These are phyloP conservation scores for Ciborinia camelliae DNA, from an alignment of 2,329 filamentous ascomycete genomes.

Conservation along the genomic window DNA sequence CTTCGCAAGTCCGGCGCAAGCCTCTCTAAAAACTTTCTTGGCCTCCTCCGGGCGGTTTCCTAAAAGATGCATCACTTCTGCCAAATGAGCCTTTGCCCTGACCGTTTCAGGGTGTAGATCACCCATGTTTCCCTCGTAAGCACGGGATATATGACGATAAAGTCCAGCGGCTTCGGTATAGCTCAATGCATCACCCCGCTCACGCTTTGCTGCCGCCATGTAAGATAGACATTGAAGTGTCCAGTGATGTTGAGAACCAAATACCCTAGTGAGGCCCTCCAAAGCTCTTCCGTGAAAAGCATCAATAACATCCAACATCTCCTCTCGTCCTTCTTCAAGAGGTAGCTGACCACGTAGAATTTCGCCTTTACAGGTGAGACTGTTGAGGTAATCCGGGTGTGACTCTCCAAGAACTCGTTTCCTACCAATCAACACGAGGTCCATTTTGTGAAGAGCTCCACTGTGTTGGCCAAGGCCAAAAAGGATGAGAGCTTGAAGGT, in stretches of 20 bases:
- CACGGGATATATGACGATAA: constrained; percentile 26
- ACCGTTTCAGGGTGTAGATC: constrained; percentile 32
- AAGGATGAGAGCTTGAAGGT: constrained; percentile 31
- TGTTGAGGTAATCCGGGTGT: constrained; percentile 29
- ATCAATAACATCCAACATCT: constrained; percentile 27
- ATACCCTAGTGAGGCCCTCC: constrained; percentile 27
- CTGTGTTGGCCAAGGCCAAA: constrained; percentile 28
- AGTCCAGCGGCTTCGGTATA: constrained; percentile 25
- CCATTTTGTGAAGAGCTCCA: constrained; percentile 28
- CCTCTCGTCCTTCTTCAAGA: constrained; percentile 20
- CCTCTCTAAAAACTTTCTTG: constrained; percentile 30
- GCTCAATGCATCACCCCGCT: constrained; percentile 24
- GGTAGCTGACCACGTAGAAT: constrained; percentile 30
- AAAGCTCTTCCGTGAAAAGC: constrained; percentile 27
- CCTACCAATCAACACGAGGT: constrained; percentile 24
- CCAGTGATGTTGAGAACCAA: constrained; percentile 30
- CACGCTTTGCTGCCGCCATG: constrained; percentile 28
- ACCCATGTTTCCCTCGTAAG: constrained; percentile 27
- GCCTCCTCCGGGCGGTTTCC: constrained; percentile 25
- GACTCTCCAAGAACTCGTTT: constrained; percentile 26
- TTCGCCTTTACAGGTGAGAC: constrained; percentile 32
- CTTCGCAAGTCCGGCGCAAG: constrained; percentile 28
- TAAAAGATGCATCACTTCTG: constrained; percentile 26
- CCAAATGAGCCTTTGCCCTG: constrained; percentile 27
- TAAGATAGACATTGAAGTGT: constrained; percentile 29